phyloP scores from a whole-genome alignment of 2,329 filamentous ascomycete genomes.

The Pseudogymnoascus sp. region DNA sequence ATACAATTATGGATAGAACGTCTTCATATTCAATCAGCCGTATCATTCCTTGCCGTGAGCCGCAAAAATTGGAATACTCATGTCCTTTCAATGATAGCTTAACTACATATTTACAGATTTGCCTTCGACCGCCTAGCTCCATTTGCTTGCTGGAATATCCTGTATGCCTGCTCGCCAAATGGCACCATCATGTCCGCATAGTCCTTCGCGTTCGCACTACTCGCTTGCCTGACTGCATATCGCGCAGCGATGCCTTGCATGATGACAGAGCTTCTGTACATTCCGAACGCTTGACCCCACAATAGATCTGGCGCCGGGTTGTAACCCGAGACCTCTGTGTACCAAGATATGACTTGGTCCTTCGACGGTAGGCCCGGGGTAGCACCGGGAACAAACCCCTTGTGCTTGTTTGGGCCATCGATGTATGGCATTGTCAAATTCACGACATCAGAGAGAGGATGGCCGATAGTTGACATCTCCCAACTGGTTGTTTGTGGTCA shows the following conservation, averaged over 20 bases:
- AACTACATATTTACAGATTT: conserved; percentile 33
- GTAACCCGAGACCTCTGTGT: conserved; percentile 61
- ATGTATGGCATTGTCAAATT: conserved; percentile 58
- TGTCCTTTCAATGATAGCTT: background rate
- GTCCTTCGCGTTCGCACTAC: conserved; percentile 68
- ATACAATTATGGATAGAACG: background rate
- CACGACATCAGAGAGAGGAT: conserved; percentile 82
- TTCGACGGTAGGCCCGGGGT: conserved; percentile 43
- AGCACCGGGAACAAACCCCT: conserved; percentile 38
- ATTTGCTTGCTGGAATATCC: conserved; percentile 50
- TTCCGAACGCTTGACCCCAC: conserved; percentile 55
- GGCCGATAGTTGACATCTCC: conserved; percentile 98
- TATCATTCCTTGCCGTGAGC: background rate
- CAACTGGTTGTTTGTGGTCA: conserved; percentile 42
- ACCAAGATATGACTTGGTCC: conserved; percentile 56
- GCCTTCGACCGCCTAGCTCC: conserved; percentile 28
- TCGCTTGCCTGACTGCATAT: conserved; percentile 78
- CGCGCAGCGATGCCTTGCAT: conserved; percentile 88
- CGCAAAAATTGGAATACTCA: background rate
- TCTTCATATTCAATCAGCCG: background rate
- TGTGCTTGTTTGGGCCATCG: conserved; percentile 30
- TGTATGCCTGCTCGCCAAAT: conserved; percentile 73
- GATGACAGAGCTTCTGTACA: conserved; percentile 54
- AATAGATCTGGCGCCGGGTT: conserved; percentile 54
- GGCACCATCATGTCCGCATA: conserved; percentile 63